Evolutionary conservation across 805 yeast genomes (phyloP).

Genomic region (Candida sanyiensis): DNA sequence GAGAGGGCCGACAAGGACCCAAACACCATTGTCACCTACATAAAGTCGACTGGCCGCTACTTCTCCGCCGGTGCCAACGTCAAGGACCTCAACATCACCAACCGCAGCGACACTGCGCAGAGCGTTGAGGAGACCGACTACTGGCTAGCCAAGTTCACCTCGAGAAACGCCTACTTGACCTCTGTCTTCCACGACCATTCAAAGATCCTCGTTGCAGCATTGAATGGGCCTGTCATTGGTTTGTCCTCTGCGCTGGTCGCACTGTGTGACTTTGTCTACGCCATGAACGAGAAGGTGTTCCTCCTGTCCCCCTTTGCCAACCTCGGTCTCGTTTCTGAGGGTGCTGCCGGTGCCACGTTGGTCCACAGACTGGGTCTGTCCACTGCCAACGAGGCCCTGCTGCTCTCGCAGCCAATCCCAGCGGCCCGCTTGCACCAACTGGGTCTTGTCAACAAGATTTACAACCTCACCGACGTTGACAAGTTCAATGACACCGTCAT

Average conservation of each 20-base stretch:
- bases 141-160: conserved; percentile 56
- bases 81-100: conserved; percentile 23
- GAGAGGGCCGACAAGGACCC: conserved; percentile 60
- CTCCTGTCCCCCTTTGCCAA: conserved; percentile 74
- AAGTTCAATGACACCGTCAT: conserved; percentile 42
- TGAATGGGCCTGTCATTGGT: conserved; percentile 88
- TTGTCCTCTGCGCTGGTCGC: conserved; percentile 67
- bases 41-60: conserved; percentile 66
- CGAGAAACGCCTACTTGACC: conserved; percentile 67
- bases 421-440: conserved; percentile 50
- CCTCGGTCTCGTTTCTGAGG: conserved; percentile 80
- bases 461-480: conserved; percentile 36
- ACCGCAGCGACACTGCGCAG: conserved; percentile 10
- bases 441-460: conserved; percentile 61
- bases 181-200: conserved; percentile 62
- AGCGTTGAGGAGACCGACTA: conserved; percentile 27
- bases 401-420: conserved; percentile 59
- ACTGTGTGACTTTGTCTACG: conserved; percentile 73
- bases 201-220: conserved; percentile 64
- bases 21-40: conserved; percentile 54
- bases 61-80: conserved; percentile 87
- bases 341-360: conserved; percentile 65
- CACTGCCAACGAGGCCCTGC: conserved; percentile 64
- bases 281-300: conserved; percentile 50
- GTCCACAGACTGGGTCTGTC: conserved; percentile 68